Evolutionary conservation across 768 basidiomycete genomes (phyloP), one percentile per base, ranked within the genome.

Genomic region (Termitomyces sp.): DNA sequence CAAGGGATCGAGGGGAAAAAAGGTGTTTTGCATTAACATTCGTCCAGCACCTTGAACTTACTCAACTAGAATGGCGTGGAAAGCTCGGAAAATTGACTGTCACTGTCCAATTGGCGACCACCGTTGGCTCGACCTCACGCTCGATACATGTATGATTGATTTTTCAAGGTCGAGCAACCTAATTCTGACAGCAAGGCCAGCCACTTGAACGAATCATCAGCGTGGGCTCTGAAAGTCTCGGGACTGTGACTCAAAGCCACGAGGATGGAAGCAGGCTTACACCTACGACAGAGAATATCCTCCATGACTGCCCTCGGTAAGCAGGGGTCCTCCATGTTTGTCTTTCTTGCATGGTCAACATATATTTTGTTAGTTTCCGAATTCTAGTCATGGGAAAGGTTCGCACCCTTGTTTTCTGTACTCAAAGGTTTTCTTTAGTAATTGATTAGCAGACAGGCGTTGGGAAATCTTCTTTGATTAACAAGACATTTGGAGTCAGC

Each of bases 321-420:
- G 54, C 26, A 7, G 15, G 10, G 14, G 35, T 33, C 12, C 28
- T n/a, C n/a, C 23, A 15, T 33, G 9, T 21, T 55, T 31, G 5
- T 10, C 15, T 7, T 23, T 23, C 7, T 14, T 33, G 10, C 19
- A 11, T 10, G 9, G 17, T 17, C 14, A 30, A 1, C 19, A 8
- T 43, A 14, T 26, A 3, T 30, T 7, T 42, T 38, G 43, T 41
- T 47, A 68, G 63, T 14, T 65, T 67, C 45, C 61, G 66, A 21
- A 65, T 68, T 21, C 59, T 68, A 3, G 64, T 68, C 11, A 63
- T 66, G 26, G 68, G 67, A 50, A 67, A 70, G 68, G 67, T 67
- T 33, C 40, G 10, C 0, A 17, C 3, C 3, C 0, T 9, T 3
- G 23, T 28, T 28, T 21, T 3, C 7, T 26, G 30, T 54, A 19